Base-by-base conservation (phyloP, 768 basidiomycete species). In the Lentinus tigrinus region DNA sequence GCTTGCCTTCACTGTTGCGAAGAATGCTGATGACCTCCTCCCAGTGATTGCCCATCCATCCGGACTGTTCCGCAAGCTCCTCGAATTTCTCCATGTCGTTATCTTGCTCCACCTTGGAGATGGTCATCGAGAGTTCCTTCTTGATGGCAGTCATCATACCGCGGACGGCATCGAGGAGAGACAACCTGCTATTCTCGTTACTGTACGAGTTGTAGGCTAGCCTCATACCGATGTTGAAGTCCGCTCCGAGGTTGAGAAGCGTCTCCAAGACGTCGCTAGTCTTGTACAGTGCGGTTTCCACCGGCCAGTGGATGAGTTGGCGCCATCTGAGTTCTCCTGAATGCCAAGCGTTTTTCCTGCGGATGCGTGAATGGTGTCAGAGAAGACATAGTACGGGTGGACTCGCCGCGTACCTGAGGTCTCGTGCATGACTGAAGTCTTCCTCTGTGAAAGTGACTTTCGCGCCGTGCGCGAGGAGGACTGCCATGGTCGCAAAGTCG, bases 391-490 rank as follows among this genome's bases (percentile, higher is more conserved):
- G 4, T 11, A 19, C 17, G 13, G 1, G 17, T 23, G 13, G 7
- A 40, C 5, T 2, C 19, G 51, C 50, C 21, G 56, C 70, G 40
- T 52, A 63, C 65, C 48, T 65, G 17, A 64, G 52, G 0, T 64
- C 63, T 10, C 59, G 36, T 4, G 69, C 65, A 26, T 59, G 58
- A 27, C 68, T 65, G 28, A 62, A 63, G 13, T 70, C 70, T 23
- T 73, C 71, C 27, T 63, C 60, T 6, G 58, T 60, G 52, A 66
- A 63, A 1, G 27, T 40, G 17, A 67, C 34, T 48, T 67, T 70
- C 10, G 71, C 70, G 0, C 69, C 73, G 36, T 74, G 56, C 0
- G 72, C 69, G 4, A 73, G 59, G 9, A 74, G 60, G 3, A 72
- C 39, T 1, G 70, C 71, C 1, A 70, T 46, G 17, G 66, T 69